Percentiles rank a stretch among this genome's conserved stretches.
Evolutionary conservation across 2,329 filamentous ascomycete species (phyloP).

Genomic region (Sclerotinia minor): DNA sequence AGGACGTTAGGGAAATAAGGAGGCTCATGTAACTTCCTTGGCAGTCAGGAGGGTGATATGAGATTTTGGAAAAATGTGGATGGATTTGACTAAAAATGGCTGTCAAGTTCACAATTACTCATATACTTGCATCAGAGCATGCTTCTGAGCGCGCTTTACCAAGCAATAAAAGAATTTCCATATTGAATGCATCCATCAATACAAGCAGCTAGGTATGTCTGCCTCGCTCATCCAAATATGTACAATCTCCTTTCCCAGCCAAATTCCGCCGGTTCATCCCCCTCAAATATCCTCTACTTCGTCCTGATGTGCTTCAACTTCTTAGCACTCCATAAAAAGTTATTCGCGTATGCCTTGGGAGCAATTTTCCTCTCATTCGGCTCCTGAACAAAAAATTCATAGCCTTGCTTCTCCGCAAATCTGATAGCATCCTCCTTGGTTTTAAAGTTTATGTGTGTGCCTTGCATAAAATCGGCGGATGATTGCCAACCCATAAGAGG

Average conservation of each 20-base stretch:
- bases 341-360: constrained; percentile 95
- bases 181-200: constrained; percentile 13
- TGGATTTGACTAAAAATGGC: neutral
- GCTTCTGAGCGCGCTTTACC: neutral
- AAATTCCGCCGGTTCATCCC: neutral
- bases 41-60: neutral
- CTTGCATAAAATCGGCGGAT: constrained; percentile 91
- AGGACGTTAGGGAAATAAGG: neutral
- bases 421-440: constrained; percentile 90
- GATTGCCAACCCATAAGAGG: constrained; percentile 98
- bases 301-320: constrained; percentile 87
- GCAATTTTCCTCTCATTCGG: constrained; percentile 83
- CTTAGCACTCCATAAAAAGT: constrained; percentile 81
- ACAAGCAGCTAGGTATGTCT: constrained; percentile 16
- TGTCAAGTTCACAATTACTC: neutral
- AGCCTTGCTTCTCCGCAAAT: constrained; percentile 98
- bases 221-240: constrained; percentile 20
- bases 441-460: constrained; percentile 86
- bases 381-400: constrained; percentile 98
- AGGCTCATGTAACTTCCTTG: neutral
- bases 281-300: constrained; percentile 55
- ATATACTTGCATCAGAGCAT: neutral
- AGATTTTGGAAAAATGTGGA: neutral
- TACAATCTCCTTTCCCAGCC: constrained; percentile 10
- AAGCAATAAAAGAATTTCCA: neutral